phyloP scores from a whole-genome alignment of 108 stramenopile species.

The Craspedostauros australis region DNA sequence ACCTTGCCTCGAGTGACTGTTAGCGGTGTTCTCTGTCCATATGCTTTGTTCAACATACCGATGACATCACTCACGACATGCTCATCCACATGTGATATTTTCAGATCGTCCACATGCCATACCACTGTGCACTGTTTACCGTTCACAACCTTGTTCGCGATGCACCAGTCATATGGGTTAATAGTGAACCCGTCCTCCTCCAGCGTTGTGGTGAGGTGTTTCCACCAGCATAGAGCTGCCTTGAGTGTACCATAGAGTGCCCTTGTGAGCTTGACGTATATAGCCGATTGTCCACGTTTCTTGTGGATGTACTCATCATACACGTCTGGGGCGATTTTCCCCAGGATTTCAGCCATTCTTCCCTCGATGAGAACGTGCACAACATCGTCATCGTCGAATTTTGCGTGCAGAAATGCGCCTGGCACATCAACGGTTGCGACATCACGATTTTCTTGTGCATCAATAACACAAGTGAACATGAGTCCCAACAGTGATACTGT shows the following conservation, averaged over 20 bases:
- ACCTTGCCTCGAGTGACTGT: slow-evolving; percentile 12
- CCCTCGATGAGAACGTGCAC: slow-evolving; percentile 16
- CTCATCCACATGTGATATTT: slow-evolving; percentile 23
- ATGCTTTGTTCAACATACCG: neutral
- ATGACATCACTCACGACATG: slow-evolving; percentile 8
- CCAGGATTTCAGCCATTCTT: slow-evolving; percentile 6
- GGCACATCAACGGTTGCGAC: no score
- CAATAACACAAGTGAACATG: no score
- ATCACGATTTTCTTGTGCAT: no score
- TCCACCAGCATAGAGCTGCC: slow-evolving; percentile 19
- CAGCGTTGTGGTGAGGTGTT: slow-evolving; percentile 1
- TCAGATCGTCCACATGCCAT: slow-evolving; percentile 53
- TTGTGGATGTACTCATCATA: slow-evolving; percentile 5
- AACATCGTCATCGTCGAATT: slow-evolving; percentile 15
- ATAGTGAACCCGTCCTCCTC: slow-evolving; percentile 17
- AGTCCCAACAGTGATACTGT: no score
- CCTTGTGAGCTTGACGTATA: slow-evolving; percentile 18
- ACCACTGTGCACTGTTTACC: slow-evolving; percentile 32
- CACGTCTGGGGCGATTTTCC: neutral
- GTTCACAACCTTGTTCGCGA: slow-evolving; percentile 35
- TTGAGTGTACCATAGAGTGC: slow-evolving; percentile 24
- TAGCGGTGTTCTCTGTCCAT: slow-evolving; percentile 13
- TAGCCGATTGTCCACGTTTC: no score
- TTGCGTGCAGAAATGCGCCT: no score
- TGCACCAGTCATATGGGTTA: slow-evolving; percentile 38